phyloP scores from a whole-genome alignment of 164 flowering plant genomes.

The Taxillus chinensis region DNA sequence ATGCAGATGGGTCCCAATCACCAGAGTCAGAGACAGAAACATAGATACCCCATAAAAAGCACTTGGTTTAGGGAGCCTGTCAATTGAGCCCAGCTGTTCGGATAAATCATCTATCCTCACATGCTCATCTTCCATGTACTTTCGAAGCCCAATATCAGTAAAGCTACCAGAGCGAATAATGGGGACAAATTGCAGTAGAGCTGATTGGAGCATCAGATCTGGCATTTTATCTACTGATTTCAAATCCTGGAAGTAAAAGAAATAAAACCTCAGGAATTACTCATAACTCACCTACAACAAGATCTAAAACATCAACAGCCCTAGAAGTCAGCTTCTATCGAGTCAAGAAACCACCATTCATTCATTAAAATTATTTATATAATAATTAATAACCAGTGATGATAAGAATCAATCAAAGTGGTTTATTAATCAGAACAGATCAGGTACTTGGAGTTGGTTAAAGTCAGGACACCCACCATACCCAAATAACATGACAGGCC shows the following conservation, averaged over 20 bases:
- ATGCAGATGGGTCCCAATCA: not conserved
- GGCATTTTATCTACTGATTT: conserved; percentile 9
- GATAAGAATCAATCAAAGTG: too few species aligned
- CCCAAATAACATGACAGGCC: too few species aligned
- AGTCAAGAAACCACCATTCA: too few species aligned
- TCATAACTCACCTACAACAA: not conserved
- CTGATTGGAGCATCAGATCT: conserved; percentile 11
- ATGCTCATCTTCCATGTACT: conserved; percentile 58
- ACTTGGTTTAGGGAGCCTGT: conserved; percentile 37
- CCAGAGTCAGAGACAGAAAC: not conserved
- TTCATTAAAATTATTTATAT: too few species aligned
- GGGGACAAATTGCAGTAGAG: conserved; percentile 20
- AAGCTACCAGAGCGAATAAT: conserved; percentile 45
- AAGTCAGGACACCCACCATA: too few species aligned
- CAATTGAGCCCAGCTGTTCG: conserved; percentile 23
- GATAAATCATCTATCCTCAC: conserved; percentile 45
- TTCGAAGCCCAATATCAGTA: conserved; percentile 43
- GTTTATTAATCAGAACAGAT: too few species aligned
- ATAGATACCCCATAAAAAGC: conserved; percentile 72
- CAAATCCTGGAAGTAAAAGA: conserved; percentile 16
- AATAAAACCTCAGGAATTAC: not conserved
- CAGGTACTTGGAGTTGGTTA: too few species aligned
- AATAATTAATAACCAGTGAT: too few species aligned
- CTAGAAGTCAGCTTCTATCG: not conserved
- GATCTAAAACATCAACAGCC: not conserved